Evolutionary conservation across 2,329 filamentous ascomycete genomes (phyloP), one percentile per base, ranked within the genome.

Genomic region (Neofusicoccum cordaticola): DNA sequence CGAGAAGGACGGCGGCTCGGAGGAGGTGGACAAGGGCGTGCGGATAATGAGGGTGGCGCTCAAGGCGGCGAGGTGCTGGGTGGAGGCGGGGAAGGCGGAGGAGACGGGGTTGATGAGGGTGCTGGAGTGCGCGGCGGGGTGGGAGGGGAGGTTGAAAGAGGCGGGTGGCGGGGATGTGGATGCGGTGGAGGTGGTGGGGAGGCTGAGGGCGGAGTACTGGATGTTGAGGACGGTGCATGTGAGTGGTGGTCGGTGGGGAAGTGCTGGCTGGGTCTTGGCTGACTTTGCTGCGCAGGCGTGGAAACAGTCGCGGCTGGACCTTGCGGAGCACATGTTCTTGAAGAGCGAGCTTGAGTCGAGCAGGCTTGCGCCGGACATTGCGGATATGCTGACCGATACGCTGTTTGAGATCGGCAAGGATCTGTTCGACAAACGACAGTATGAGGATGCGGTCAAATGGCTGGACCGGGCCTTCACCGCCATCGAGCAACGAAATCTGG

Each of bases 291-390:
- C 37, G 19, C 31, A 94, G 91, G 85, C 88, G 35, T 96, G 89
- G 88, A 87, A 88, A 69, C 88, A 93, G 71, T 82, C 86, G 45
- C 85, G 89, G 45, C 81, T 90, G 13, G 90, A 94, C 65, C 84
- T 93, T 53, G 91, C 91, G 34, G 91, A 96, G 63, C 87, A 92
- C 74, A 87, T 95, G 82, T 93, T 89, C 74, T 77, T 76, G 41
- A 90, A 90, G 69, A 77, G 86, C 52, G 69, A 78, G 66, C n/a
- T 85, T 2, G 82, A 88, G 48, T 75, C 83, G 0, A 67, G 75
- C 2, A 27, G 37, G 7, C 39, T 65, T 2, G 27, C 41, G 12
- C n/a, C 53, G 1, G 56, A 56, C 2, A 82, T 82, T 1, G 81
- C 83, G 1, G 89, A 93, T 73, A 82, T 80, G 42, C 77, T 93